Evolutionary conservation across 345 rosid species (phyloP), one percentile per base, ranked within the genome.

Genomic region (Turritis glabra): DNA sequence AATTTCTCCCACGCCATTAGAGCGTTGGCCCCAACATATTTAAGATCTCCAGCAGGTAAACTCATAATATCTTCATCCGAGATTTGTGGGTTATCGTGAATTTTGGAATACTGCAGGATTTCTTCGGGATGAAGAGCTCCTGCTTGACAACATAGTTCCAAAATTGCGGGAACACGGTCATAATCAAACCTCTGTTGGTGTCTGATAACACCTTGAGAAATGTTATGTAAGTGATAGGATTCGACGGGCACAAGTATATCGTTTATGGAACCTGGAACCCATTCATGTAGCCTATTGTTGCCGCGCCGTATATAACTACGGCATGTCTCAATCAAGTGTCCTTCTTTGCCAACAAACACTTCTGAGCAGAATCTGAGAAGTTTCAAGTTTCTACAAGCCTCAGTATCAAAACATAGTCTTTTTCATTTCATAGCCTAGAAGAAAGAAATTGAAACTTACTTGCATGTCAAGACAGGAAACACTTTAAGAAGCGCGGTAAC

Each of bases 111-210:
- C 17, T 67, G 67, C 29, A 79, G 17, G 68, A 63, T 77, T 48
- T 78, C 77, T 22, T 80, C 66, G 0, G 64, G 70, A 13, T 71
- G 78, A 64, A 81, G 70, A 19, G 84, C 93, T 72, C 98, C 97
- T 9, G 97, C 97, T 82, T 91, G 96, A 76, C 84, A 80, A 77
- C 97, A 94, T 22, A 94, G 81, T 81, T 94, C 97, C 73, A 89
- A 85, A 64, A 94, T 71, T 3, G 93, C 97, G 18, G 97, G 89
- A 73, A 86, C 81, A 27, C 90, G 97, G 41, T 90, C 85, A 67
- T 80, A 87, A 77, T 94, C 95, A 44, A 94, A 90, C 77, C 96
- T 80, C 58, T 90, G 79, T 18, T 86, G 77, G 62, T 90, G 97
- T 72, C 85, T 80, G 56, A 90, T 90, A 52, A 84, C 83, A 68